Base-by-base conservation (phyloP, 768 basidiomycete genomes). In the Cytidiella melzeri region DNA sequence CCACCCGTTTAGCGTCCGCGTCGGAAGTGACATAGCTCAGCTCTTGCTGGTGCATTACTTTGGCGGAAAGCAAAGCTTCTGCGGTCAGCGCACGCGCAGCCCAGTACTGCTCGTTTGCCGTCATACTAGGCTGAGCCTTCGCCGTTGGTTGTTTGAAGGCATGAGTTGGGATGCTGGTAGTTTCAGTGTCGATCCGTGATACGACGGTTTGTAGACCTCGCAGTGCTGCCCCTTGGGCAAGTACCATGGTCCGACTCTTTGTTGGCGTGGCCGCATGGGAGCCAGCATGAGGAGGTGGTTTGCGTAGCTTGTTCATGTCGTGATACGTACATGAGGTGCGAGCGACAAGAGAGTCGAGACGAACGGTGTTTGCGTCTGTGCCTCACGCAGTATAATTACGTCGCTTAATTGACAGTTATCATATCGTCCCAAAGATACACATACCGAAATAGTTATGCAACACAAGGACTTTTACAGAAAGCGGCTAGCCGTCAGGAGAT, bases 41-140 rank as follows among this genome's bases (percentile, higher is more conserved):
- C 42, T 84, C 81, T 10, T 62, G 61, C 38, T 74, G 71, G 59
- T 84, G 80, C 18, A 59, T 63, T 26, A 68, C 67, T 34, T 71
- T 71, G 21, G 75, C 76, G 0, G 71, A 64, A 2, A 87, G 69
- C 34, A 83, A 62, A 2, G 80, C 74, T 60, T 88, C 86, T 1
- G 84, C 84, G 3, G 76, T 72, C 20, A 84, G 55, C 3, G 85
- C 83, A 3, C 85, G 77, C 13, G 75, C 67, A 23, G 80, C 80
- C 86, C 86, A 87, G 57, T 84, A 84, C 52, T 77, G 79, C 55
- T 81, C 81, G 2, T 53, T 30, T 1, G 47, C 39, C 3, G 52
- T 50, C 13, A 54, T 38, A n/a, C n/a, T n/a, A n/a, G n/a, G n/a
- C n/a, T n/a, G n/a, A 1, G 56, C 50, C 15, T 45, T 50, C 5